Percentiles rank a stretch among this genome's conserved stretches.
These are phyloP conservation scores for Rhizopogon vulgaris DNA, from an alignment of 768 basidiomycete genomes.

Conservation along the genomic window DNA sequence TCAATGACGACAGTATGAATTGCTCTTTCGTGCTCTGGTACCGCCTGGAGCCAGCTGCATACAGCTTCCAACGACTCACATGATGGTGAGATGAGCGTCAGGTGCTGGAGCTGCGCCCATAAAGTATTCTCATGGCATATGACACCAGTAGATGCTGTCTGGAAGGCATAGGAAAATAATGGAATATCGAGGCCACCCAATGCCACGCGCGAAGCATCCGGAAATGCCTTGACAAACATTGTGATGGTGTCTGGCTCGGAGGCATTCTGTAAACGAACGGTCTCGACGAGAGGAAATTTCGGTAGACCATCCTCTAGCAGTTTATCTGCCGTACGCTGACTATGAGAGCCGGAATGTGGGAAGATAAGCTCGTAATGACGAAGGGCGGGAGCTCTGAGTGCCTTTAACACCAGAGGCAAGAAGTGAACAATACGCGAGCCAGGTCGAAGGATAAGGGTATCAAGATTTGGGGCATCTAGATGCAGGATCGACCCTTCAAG, in stretches of 20 bases:
- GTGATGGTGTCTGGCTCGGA: conserved; percentile 18
- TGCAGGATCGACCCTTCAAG: conserved; percentile 2
- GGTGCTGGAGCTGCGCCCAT: background rate
- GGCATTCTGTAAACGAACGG: conserved; percentile 19
- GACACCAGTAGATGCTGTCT: background rate
- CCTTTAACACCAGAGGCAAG: conserved; percentile 21
- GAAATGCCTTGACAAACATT: conserved; percentile 21
- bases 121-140: background rate
- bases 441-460: conserved; percentile 22
- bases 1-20: background rate
- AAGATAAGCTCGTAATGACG: conserved; percentile 26
- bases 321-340: conserved; percentile 17
- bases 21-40: background rate
- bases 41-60: background rate
- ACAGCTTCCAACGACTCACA: background rate
- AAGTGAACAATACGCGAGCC: conserved; percentile 23
- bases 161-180: conserved; percentile 12
- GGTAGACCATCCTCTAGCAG: conserved; percentile 14
- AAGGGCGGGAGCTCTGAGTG: conserved; percentile 21
- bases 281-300: conserved; percentile 20
- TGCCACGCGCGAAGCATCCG: conserved; percentile 10
- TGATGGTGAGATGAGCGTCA: background rate
- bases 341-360: conserved; percentile 18
- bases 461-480: conserved; percentile 16
- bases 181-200: conserved; percentile 18